These are phyloP conservation scores for Pichia sp. DNA, from an alignment of 1,139 yeast genomes.

Conservation along the genomic window DNA sequence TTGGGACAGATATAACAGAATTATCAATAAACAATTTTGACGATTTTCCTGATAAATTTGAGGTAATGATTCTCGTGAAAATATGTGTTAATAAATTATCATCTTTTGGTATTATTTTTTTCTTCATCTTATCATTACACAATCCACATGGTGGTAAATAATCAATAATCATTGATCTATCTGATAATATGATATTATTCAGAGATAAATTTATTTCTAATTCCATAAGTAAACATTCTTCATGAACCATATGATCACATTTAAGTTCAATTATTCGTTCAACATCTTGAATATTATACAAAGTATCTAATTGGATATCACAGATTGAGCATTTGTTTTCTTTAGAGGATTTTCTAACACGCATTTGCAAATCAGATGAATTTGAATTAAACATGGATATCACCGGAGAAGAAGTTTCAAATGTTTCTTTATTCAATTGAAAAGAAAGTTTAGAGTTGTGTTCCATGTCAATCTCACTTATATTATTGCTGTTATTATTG, in stretches of 20 bases:
- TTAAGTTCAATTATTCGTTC: slow-evolving; percentile 31
- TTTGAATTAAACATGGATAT: neutral
- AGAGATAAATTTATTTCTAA: slow-evolving; percentile 22
- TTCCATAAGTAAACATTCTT: slow-evolving; percentile 31
- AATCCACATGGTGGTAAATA: slow-evolving; percentile 29
- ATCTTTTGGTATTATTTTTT: slow-evolving; percentile 28
- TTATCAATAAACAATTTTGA: neutral
- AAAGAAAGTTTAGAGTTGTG: neutral
- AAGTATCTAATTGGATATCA: slow-evolving; percentile 28
- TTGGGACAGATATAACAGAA: slow-evolving; percentile 1
- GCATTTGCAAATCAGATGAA: neutral
- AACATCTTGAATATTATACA: slow-evolving; percentile 16
- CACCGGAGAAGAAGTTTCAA: slow-evolving; percentile 9
- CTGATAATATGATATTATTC: neutral
- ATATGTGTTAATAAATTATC: slow-evolving; percentile 24
- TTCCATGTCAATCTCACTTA: no score
- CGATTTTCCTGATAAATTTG: neutral
- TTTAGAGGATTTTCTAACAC: slow-evolving; percentile 2
- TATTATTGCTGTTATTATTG: no score
- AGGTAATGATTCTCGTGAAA: slow-evolving; percentile 20
- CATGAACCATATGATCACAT: slow-evolving; percentile 33
- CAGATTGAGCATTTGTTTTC: slow-evolving; percentile 30
- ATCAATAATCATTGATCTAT: slow-evolving; percentile 4
- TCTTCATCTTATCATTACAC: slow-evolving; percentile 17
- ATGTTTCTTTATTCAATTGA: neutral